Conservation (phyloP, 257 asterid species). For the Dorcoceras hygrometricum region DNA sequence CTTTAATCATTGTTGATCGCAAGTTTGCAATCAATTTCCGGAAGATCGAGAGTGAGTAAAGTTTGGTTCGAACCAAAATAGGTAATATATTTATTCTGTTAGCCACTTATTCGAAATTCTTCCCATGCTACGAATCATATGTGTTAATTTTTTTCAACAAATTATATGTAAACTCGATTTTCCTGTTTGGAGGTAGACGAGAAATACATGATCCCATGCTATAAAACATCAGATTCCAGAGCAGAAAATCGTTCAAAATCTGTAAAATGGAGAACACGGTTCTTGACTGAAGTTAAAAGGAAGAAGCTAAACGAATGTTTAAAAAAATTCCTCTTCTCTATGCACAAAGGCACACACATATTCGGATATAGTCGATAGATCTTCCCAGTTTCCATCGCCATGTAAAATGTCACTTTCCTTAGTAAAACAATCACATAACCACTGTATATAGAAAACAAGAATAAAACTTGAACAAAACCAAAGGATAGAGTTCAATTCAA, state of each 20-base stretch:
- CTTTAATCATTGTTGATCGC: background rate
- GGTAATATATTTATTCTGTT: too few relatives aligned
- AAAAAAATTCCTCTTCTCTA: background rate
- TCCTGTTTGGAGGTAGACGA: background rate
- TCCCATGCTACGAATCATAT: too few relatives aligned
- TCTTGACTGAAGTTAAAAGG: background rate
- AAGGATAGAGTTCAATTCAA: background rate
- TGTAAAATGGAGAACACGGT: background rate
- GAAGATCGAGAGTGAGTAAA: background rate
- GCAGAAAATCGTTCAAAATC: background rate
- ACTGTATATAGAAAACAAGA: background rate
- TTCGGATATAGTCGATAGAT: background rate
- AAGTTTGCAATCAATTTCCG: background rate
- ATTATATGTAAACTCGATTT: too few relatives aligned
- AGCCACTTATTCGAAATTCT: too few relatives aligned
- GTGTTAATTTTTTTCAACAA: too few relatives aligned
- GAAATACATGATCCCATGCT: background rate
- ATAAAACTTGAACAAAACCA: background rate
- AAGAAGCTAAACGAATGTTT: too few relatives aligned
- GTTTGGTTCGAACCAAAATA: background rate
- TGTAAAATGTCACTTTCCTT: background rate
- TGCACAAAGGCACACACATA: background rate
- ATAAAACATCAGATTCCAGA: background rate
- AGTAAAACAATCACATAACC: background rate
- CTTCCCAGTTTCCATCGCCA: background rate